Conservation (phyloP, 2,329 filamentous ascomycete species). For the Colletotrichum melonis region DNA sequence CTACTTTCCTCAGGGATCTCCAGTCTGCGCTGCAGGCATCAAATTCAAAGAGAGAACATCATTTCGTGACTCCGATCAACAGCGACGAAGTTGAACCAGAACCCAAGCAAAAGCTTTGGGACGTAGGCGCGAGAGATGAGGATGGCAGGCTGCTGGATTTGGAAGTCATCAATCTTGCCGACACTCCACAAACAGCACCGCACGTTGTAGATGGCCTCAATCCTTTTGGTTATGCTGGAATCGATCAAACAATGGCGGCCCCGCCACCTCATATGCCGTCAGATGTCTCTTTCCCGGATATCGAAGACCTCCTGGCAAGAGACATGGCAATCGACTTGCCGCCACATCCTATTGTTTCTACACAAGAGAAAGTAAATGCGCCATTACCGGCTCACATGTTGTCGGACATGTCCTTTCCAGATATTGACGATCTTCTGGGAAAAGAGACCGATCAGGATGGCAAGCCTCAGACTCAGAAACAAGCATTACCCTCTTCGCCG, state of each 20-base stretch:
- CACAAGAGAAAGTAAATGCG: background rate
- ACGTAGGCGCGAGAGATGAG: constrained; percentile 73
- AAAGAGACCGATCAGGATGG: background rate
- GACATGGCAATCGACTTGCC: background rate
- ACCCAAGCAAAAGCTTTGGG: constrained; percentile 69
- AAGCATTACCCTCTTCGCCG: background rate
- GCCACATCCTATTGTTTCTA: background rate
- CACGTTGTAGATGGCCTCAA: constrained; percentile 42
- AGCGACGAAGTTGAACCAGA: constrained; percentile 51
- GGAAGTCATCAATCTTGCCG: constrained; percentile 69
- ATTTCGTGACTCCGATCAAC: constrained; percentile 52
- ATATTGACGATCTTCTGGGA: constrained; percentile 30
- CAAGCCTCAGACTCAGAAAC: background rate
- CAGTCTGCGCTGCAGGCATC: constrained; percentile 72
- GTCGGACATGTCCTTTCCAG: constrained; percentile 27
- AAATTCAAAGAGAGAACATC: constrained; percentile 53
- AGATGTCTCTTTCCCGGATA: constrained; percentile 29
- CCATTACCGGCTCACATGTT: background rate
- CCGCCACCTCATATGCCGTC: constrained; percentile 6
- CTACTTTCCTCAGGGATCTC: constrained; percentile 71
- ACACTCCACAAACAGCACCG: constrained; percentile 49
- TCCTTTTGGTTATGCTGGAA: constrained; percentile 51
- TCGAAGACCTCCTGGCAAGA: constrained; percentile 23
- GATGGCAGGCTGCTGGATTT: constrained; percentile 73
- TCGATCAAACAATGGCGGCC: background rate